Evolutionary conservation across 805 yeast species (phyloP), one percentile per base, ranked within the genome.

Genomic region (Komagataella pastoris): DNA sequence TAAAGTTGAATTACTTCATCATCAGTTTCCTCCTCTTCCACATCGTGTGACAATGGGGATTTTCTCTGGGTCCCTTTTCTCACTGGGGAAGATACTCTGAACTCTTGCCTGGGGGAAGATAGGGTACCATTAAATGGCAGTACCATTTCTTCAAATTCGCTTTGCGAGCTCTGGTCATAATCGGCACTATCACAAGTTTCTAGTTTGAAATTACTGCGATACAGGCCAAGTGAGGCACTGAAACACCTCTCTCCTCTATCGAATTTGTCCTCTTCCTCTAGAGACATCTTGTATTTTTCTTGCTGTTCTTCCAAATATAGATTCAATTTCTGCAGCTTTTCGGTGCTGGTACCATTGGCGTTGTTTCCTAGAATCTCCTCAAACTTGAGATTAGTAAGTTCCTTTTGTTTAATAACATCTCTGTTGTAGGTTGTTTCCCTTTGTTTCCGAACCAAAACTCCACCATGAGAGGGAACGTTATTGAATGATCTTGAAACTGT

Each of bases 221-320:
- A 36, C 8, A 17, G 18, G n/a, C 43, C 36, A 21, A 24, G 30
- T 17, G 17, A 24, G 30, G 43, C 49, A 12, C 18, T 47, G 6
- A 17, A 8, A 17, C 10, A n/a, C 14, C 17, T 36, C 19, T 19
- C n/a, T 14, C 14, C 17, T 18, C 30, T 49, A 7, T 24, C 17
- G 24, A 49, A 21, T 7, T 44, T 44, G n/a, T 43, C 47, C 6
- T 44, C 47, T 7, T 43, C 47, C 10, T 51, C 44, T 3, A 47
- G 17, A n/a, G 50, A 24, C 12, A 47, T 30, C 7, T 47, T 6
- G 8, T 47, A 14, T 18, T 51, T 47, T 3, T 43, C 19, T 7
- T 47, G 45, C 30, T 51, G 47, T 21, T 6, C 7, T 6, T 44
- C 50, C 7, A 52, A 40, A n/a, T 52, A 52, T 5, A 36, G n/a